Evolutionary conservation across 2,329 filamentous ascomycete species (phyloP).

Genomic region (Chalaropsis thielavioides): DNA sequence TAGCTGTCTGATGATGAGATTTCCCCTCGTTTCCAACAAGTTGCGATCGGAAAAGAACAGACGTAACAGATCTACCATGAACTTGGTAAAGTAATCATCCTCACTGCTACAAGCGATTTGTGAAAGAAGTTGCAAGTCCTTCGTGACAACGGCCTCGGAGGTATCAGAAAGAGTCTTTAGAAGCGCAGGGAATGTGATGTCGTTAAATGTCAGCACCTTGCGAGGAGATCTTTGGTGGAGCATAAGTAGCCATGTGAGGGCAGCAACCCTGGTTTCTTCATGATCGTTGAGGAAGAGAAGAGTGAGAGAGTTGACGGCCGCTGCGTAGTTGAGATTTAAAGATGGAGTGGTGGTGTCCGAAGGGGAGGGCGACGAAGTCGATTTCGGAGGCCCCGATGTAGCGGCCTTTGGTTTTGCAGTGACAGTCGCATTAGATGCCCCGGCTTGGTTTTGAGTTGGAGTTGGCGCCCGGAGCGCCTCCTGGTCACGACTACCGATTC

Average conservation of each 20-base stretch:
- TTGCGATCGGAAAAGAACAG: conserved; percentile 90
- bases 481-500: background rate
- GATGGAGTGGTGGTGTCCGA: background rate
- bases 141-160: conserved; percentile 86
- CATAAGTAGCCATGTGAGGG: conserved; percentile 95
- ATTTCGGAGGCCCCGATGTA: conserved; percentile 8
- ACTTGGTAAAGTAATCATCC: conserved; percentile 92
- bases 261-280: conserved; percentile 85
- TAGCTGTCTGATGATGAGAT: conserved; percentile 88
- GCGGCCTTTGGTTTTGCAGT: background rate
- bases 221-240: conserved; percentile 86
- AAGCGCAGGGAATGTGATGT: conserved; percentile 89
- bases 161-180: conserved; percentile 94
- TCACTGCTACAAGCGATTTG: conserved; percentile 95
- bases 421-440: background rate
- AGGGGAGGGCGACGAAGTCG: conserved; percentile 22
- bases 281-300: conserved; percentile 92
- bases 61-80: conserved; percentile 93
- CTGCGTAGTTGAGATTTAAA: conserved; percentile 78
- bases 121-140: conserved; percentile 81
- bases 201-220: conserved; percentile 89
- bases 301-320: conserved; percentile 83
- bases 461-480: conserved; percentile 11
- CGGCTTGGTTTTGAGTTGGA: conserved; percentile 6
- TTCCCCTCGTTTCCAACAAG: conserved; percentile 80